phyloP scores from a whole-genome alignment of 2,329 filamentous ascomycete genomes.

The Aspergillus intermedius region DNA sequence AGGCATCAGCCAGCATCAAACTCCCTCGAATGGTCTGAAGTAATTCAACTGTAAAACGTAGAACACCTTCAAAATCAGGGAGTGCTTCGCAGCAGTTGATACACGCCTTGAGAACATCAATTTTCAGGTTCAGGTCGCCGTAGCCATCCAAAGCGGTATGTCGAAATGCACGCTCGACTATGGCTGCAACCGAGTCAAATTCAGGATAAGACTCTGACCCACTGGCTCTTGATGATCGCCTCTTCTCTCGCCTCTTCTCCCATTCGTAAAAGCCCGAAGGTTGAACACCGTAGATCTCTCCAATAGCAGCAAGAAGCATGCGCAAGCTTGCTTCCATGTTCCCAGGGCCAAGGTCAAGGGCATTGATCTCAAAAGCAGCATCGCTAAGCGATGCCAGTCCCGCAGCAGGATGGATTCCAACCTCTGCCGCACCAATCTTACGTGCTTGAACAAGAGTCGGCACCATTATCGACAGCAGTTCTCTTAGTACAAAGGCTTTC shows the following conservation, averaged over 20 bases:
- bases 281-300: conserved; percentile 36
- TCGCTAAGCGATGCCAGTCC: conserved; percentile 67
- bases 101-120: conserved; percentile 81
- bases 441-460: conserved; percentile 82
- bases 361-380: conserved; percentile 41
- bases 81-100: conserved; percentile 91
- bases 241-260: conserved; percentile 19
- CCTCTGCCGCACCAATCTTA: conserved; percentile 89
- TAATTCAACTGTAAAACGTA: conserved; percentile 78
- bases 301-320: conserved; percentile 31
- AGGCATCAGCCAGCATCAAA: conserved; percentile 62
- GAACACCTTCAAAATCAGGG: conserved; percentile 83
- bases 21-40: conserved; percentile 71
- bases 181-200: conserved; percentile 33
- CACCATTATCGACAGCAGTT: conserved; percentile 75
- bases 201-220: conserved; percentile 13
- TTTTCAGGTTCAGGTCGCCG: conserved; percentile 72
- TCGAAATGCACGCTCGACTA: conserved; percentile 40
- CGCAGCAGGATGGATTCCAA: conserved; percentile 89
- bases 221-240: conserved; percentile 14
- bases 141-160: conserved; percentile 49
- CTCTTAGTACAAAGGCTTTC: conserved; percentile 81
- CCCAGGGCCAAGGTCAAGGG: conserved; percentile 34
- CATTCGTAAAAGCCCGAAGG: conserved; percentile 27
- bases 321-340: conserved; percentile 39